Percentiles rank a stretch among this genome's conserved stretches.
Conservation (phyloP, 2,329 filamentous ascomycete genomes). For the Xylariaceae sp. region DNA sequence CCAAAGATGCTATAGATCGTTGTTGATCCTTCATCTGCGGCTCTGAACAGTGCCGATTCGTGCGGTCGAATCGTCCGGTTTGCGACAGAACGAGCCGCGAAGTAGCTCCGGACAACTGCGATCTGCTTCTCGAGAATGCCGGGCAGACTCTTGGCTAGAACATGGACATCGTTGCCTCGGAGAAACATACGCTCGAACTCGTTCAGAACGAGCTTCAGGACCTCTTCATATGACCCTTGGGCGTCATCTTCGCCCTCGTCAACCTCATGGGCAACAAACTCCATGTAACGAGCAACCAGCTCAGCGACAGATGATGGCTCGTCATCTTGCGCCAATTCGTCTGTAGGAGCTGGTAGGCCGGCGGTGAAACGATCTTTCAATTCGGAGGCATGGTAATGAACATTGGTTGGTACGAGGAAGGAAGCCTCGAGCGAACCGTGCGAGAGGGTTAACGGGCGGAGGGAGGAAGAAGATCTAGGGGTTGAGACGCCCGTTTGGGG, state of each 20-base stretch:
- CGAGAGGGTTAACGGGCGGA: slow-evolving; percentile 84
- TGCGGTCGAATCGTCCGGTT: slow-evolving; percentile 87
- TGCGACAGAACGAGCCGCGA: slow-evolving; percentile 77
- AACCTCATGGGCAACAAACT: slow-evolving; percentile 83
- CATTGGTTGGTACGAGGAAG: slow-evolving; percentile 89
- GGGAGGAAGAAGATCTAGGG: slow-evolving; percentile 86
- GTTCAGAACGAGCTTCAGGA: slow-evolving; percentile 86
- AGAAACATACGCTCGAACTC: slow-evolving; percentile 97
- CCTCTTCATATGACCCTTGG: slow-evolving; percentile 85
- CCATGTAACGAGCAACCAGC: slow-evolving; percentile 89
- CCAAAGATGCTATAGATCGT: slow-evolving; percentile 93
- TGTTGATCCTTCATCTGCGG: slow-evolving; percentile 78
- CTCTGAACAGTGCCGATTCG: slow-evolving; percentile 87
- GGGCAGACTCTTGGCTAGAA: slow-evolving; percentile 77
- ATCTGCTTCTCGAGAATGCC: slow-evolving; percentile 94
- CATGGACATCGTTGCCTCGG: slow-evolving; percentile 93
- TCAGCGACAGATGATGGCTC: slow-evolving; percentile 96
- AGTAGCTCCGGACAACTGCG: slow-evolving; percentile 86
- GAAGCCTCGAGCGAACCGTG: slow-evolving; percentile 96
- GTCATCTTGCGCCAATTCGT: slow-evolving; percentile 96
- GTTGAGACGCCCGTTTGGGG: slow-evolving; percentile 96
- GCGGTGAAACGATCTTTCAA: slow-evolving; percentile 87
- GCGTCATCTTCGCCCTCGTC: slow-evolving; percentile 89
- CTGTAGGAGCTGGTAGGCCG: slow-evolving; percentile 84
- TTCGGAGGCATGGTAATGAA: slow-evolving; percentile 95